phyloP scores from a whole-genome alignment of 257 asterid species.

The Ocimum tenuiflorum region DNA sequence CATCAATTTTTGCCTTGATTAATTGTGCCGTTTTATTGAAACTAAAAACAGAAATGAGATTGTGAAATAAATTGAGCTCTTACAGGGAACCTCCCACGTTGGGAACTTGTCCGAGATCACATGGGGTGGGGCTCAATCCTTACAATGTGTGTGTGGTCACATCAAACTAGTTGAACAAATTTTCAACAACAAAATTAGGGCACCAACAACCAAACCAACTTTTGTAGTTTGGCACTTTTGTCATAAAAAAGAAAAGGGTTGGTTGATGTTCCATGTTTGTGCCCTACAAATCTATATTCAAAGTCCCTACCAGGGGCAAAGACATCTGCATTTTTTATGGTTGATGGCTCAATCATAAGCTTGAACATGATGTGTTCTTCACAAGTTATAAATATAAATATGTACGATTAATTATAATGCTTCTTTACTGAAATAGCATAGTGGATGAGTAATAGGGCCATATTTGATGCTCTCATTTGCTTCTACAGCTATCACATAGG shows the following conservation, averaged over 20 bases:
- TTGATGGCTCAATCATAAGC: conserved; percentile 10
- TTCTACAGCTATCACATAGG: too few species aligned
- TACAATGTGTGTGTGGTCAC: conserved; percentile 39
- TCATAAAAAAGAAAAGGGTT: conserved; percentile 9
- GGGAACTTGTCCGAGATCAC: conserved; percentile 27
- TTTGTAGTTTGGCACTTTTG: conserved; percentile 14
- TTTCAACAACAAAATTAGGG: conserved; percentile 23
- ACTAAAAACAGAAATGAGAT: not conserved
- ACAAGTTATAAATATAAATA: not conserved
- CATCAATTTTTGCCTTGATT: not conserved
- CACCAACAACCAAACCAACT: conserved; percentile 4
- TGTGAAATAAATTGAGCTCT: conserved; percentile 1
- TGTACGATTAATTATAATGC: too few species aligned
- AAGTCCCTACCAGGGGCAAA: conserved; percentile 5
- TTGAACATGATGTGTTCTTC: conserved; percentile 15
- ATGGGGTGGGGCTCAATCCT: conserved; percentile 31
- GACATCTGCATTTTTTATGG: not conserved
- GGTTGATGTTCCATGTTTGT: conserved; percentile 16
- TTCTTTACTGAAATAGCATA: too few species aligned
- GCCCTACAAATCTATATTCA: conserved; percentile 30
- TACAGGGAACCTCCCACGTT: conserved; percentile 27
- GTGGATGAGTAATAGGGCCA: too few species aligned
- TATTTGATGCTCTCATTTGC: too few species aligned
- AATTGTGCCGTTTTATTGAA: conserved; percentile 9
- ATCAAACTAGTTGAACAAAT: conserved; percentile 20